Evolutionary conservation across 2,329 filamentous ascomycete species (phyloP), one percentile per base, ranked within the genome.

Genomic region (Diplodia intermedia): DNA sequence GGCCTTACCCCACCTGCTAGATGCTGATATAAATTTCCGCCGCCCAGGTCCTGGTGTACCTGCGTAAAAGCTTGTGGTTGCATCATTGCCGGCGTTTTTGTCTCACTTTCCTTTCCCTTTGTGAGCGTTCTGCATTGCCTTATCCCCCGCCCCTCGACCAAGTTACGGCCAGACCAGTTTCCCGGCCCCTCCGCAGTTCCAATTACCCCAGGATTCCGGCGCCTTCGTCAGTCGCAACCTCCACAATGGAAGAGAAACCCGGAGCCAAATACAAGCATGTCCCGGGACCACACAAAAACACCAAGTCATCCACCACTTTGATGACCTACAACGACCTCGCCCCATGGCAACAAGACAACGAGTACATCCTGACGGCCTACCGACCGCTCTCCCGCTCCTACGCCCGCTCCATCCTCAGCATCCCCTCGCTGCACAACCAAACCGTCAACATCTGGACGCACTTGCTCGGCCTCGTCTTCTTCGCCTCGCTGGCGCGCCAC

Each of bases 361-460:
- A 89, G 69, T 90, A 88, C 80, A 91, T 92, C 67, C 82, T 82
- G 66, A 85, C 84, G 23, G 87, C 88, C 70, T 92, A 92, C 78
- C 85, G 90, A 0, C 86, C 86, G 1, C 83, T 83, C 29, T 89
- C 88, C 2, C 84, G 84, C 68, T 91, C 89, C 0, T 90, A 88
- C 77, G 68, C 75, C 14, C 83, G 80, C 67, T 90, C 87, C 20
- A 82, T 87, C 69, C 79, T 83, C 47, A 88, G 85, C 43, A 79
- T 91, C n/a, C 78, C 82, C 57, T 88, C 90, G 76, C 74, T 91
- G 18, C 89, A 92, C 79, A 91, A 90, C 76, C 87, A 90, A 75
- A 86, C 86, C 7, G 86, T 91, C 57, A 92, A 92, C 77, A 91
- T 92, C 73, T 91, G 89, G 77, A 85, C 88, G 2, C 90, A 92